phyloP scores from a whole-genome alignment of 2,329 filamentous ascomycete species.

The Metarhizium guizhouense region DNA sequence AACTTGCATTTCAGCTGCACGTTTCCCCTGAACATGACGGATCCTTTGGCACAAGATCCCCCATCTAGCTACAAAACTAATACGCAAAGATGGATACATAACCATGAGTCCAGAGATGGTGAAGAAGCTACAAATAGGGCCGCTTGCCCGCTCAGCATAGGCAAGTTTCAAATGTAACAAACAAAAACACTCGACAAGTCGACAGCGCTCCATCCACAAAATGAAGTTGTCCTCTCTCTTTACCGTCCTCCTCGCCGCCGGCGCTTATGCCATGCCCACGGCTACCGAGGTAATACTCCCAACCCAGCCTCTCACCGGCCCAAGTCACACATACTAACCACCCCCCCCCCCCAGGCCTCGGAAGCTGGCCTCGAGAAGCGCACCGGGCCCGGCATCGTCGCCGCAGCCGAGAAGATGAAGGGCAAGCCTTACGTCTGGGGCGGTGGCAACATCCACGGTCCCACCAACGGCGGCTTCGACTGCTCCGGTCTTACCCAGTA shows the following conservation, averaged over 20 bases:
- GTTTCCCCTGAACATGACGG: too few relatives aligned
- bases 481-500: slow-evolving; percentile 13
- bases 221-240: slow-evolving; percentile 2
- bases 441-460: slow-evolving; percentile 10
- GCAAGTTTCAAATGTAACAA: too few relatives aligned
- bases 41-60: too few relatives aligned
- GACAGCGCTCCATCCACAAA: background rate
- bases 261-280: slow-evolving; percentile 1
- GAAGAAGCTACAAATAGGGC: too few relatives aligned
- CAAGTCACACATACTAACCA: background rate
- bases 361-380: too few relatives aligned
- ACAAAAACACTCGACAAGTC: background rate
- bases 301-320: background rate
- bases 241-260: slow-evolving; percentile 1
- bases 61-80: too few relatives aligned
- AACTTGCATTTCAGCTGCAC: too few relatives aligned
- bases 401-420: slow-evolving; percentile 7
- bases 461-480: slow-evolving; percentile 11
- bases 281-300: background rate
- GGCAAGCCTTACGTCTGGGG: slow-evolving; percentile 10
- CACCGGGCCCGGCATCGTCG: slow-evolving; percentile 6
- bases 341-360: background rate
- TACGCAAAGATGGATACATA: too few relatives aligned
- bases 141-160: too few relatives aligned
- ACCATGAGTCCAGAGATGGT: too few relatives aligned